phyloP scores from a whole-genome alignment of 129 eudicot species.

The Gnaphalium uliginosum region DNA sequence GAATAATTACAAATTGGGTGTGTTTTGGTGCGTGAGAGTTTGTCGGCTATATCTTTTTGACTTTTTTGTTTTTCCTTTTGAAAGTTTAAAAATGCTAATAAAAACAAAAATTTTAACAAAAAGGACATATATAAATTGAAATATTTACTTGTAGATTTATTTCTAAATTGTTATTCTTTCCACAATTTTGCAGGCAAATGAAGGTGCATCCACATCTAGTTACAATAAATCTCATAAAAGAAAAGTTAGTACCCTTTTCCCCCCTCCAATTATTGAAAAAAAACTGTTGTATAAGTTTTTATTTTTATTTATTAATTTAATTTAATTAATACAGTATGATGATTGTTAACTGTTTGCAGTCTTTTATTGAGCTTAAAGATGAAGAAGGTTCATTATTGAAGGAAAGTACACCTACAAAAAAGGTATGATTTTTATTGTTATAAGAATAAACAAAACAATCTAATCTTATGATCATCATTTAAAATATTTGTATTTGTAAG shows the following conservation, averaged over 20 bases:
- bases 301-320: no score
- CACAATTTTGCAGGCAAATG: slow-evolving; percentile 45
- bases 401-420: slow-evolving; percentile 43
- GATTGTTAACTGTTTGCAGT: slow-evolving; percentile 24
- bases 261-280: no score
- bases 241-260: slow-evolving; percentile 29
- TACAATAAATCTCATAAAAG: slow-evolving; percentile 45
- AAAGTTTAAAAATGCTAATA: not conserved
- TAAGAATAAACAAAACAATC: not conserved
- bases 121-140: not conserved
- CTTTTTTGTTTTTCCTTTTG: slow-evolving; percentile 10
- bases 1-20: slow-evolving; percentile 22
- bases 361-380: slow-evolving; percentile 51
- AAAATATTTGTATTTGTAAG: not conserved
- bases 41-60: slow-evolving; percentile 34
- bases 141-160: not conserved
- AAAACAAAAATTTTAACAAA: not conserved
- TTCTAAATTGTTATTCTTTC: not conserved
- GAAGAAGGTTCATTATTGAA: slow-evolving; percentile 48
- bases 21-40: slow-evolving; percentile 37
- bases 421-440: slow-evolving; percentile 33
- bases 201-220: slow-evolving; percentile 30
- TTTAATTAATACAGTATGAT: no score
- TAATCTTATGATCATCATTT: not conserved
- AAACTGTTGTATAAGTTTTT: not conserved